Conservation (phyloP, 2,329 filamentous ascomycete genomes). For the Ambrosiella xylebori region DNA sequence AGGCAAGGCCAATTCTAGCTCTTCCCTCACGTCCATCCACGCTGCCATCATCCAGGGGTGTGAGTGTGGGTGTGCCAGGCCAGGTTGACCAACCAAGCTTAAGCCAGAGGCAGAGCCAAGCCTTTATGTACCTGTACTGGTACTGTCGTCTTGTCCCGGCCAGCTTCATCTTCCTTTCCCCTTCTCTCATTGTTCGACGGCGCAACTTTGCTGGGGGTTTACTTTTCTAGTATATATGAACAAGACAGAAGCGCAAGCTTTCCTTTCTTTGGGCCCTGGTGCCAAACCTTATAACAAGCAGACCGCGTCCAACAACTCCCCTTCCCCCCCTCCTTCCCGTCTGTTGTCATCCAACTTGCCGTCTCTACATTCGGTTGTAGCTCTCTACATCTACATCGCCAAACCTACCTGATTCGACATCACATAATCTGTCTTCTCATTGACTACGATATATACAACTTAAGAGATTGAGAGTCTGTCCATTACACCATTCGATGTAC, state of each 20-base stretch:
- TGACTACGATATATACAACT: too few relatives aligned
- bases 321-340: neutral
- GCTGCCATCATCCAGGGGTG: neutral
- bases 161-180: slow-evolving; percentile 5
- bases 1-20: neutral
- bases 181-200: neutral
- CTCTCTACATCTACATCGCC: neutral
- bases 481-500: too few relatives aligned
- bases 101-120: slow-evolving; percentile 1
- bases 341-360: neutral
- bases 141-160: neutral
- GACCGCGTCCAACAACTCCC: neutral
- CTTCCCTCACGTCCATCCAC: neutral
- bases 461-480: too few relatives aligned
- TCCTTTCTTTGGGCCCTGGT: neutral
- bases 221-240: neutral
- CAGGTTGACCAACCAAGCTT: neutral
- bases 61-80: neutral
- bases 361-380: neutral
- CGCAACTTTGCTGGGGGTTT: neutral
- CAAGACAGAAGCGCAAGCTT: neutral
- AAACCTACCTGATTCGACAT: neutral
- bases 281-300: slow-evolving; percentile 2
- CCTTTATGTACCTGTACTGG: slow-evolving; percentile 5
- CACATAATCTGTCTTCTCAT: too few relatives aligned